Evolutionary conservation across 176 grass and related monocot genomes (phyloP), one percentile per base, ranked within the genome.

Genomic region (Oryza glumipatula): DNA sequence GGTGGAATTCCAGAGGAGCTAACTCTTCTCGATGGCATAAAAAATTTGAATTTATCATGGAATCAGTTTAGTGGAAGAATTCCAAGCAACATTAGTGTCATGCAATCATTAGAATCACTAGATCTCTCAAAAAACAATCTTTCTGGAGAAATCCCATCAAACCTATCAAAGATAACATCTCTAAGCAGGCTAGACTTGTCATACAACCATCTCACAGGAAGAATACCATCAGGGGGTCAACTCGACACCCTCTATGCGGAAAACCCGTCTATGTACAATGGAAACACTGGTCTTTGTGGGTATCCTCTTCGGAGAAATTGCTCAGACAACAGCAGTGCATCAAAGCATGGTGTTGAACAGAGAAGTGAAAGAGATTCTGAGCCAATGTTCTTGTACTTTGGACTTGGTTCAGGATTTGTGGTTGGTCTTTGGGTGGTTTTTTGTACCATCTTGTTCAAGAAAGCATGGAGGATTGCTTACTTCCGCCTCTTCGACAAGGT

Each of bases 21-120:
- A 65, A 41, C 30, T 12, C 9, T 2, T 16, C 75, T 89, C 21
- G 21, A 16, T 5, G 28, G 0, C 13, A 3, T 85, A 4, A 33
- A 21, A 3, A 71, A 49, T 51, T 77, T 90, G 14, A 86, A 86
- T 15, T 77, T 86, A 5, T 85, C 88, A 2, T 4, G 32, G 43
- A 84, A 84, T 61, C 26, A 44, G 41, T 32, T 89, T 1, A 76
- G 4, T 1, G 76, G 82, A 39, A 65, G 47, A 11, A 81, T 85
- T 52, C 26, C 82, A 7, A 1, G 70, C 15, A 68, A 19, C 3
- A 89, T 85, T 45, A 76, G 82, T 5, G 16, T 3, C 2, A 74
- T 85, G 72, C 6, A 9, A 14, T 85, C 43, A 24, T 81, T 89
- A 23, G 82, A 89, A 49, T 89, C 87, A 35, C 52, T 89, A 2